phyloP scores from a whole-genome alignment of 2,329 filamentous ascomycete species.

The Fusarium sp. region DNA sequence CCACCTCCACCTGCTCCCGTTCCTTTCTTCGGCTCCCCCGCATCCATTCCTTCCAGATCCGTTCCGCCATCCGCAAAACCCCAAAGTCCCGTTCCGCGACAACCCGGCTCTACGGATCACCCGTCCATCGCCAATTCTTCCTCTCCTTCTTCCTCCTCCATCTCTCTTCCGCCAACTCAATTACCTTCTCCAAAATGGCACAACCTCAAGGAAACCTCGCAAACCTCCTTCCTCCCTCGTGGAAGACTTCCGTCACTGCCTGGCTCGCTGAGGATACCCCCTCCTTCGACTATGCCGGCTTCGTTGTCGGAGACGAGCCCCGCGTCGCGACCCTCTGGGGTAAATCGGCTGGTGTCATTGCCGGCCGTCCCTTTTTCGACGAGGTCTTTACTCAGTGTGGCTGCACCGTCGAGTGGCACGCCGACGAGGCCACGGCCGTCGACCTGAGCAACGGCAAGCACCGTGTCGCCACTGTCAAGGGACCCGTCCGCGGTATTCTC shows the following conservation, averaged over 20 bases:
- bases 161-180: neutral
- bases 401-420: constrained; percentile 92
- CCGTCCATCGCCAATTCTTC: neutral
- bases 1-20: constrained; percentile 36
- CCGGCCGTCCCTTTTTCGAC: constrained; percentile 93
- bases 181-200: constrained; percentile 21
- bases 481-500: constrained; percentile 82
- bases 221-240: constrained; percentile 86
- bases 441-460: constrained; percentile 68
- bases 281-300: constrained; percentile 96
- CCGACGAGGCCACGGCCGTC: constrained; percentile 79
- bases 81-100: constrained; percentile 1
- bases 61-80: constrained; percentile 31
- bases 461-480: constrained; percentile 82
- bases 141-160: neutral
- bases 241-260: constrained; percentile 81
- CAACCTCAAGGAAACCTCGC: constrained; percentile 58
- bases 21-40: constrained; percentile 24
- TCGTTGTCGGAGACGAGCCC: constrained; percentile 83
- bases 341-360: constrained; percentile 83
- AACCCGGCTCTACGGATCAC: constrained; percentile 13
- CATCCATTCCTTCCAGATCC: constrained; percentile 1
- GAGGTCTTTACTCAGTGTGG: constrained; percentile 92
- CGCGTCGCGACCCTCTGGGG: constrained; percentile 75
- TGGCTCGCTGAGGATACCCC: constrained; percentile 98